Percentiles rank a stretch among this genome's conserved stretches.
Evolutionary conservation across 1,139 yeast genomes (phyloP).

Genomic region (Scheffersomyces illinoinensis): DNA sequence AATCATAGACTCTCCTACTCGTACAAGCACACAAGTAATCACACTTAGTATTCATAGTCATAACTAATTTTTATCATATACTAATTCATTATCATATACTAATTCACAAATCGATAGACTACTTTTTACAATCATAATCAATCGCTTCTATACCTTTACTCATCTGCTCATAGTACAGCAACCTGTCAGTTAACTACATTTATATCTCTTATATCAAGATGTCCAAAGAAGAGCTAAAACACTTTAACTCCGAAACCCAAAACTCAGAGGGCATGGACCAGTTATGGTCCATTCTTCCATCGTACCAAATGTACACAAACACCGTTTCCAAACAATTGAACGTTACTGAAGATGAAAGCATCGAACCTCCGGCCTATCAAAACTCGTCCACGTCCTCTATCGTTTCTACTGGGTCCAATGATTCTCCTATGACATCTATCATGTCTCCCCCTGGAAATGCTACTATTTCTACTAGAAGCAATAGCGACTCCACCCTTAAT

Average conservation of each 20-base stretch:
- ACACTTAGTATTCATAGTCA: too few relatives aligned
- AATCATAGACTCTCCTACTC: background rate
- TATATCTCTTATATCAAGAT: background rate
- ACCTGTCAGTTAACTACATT: background rate
- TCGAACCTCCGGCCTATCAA: constrained; percentile 10
- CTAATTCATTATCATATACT: too few relatives aligned
- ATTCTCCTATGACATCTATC: background rate
- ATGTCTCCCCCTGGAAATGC: background rate
- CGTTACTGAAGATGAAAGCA: constrained; percentile 11
- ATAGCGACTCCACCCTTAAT: background rate
- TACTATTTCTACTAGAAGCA: background rate
- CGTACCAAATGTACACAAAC: constrained; percentile 24
- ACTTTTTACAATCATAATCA: too few relatives aligned
- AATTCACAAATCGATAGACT: background rate
- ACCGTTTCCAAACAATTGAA: constrained; percentile 14
- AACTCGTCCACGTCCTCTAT: constrained; percentile 2
- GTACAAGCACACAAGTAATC: background rate
- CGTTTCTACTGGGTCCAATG: constrained; percentile 3
- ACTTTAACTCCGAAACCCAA: background rate
- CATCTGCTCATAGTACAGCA: too few relatives aligned
- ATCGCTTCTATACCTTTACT: too few relatives aligned
- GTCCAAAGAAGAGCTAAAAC: background rate
- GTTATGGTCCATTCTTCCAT: constrained; percentile 32
- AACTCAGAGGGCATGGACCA: background rate
- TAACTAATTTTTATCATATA: too few relatives aligned